Evolutionary conservation across 1,139 yeast genomes (phyloP).

Genomic region (Nakaseomyces kungkrabaensis): DNA sequence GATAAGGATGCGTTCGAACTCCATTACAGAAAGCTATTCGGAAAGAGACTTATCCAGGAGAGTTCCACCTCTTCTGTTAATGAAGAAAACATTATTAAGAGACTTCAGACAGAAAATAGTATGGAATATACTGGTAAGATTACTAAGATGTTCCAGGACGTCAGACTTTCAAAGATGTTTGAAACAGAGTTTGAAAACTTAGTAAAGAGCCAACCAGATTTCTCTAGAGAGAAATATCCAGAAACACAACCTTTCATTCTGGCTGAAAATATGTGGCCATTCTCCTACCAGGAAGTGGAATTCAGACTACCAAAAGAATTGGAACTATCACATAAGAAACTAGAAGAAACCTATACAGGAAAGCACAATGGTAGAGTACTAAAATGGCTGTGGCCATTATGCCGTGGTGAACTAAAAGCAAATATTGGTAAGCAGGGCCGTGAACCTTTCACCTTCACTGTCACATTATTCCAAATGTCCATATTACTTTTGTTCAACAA

Average conservation of each 20-base stretch:
- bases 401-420: conserved; percentile 89
- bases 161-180: conserved; percentile 75
- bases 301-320: conserved; percentile 58
- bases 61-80: conserved; percentile 75
- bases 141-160: conserved; percentile 94
- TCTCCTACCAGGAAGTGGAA: conserved; percentile 35
- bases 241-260: conserved; percentile 70
- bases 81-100: conserved; percentile 78
- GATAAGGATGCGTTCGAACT: conserved; percentile 95
- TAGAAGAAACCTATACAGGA: conserved; percentile 57
- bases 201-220: conserved; percentile 31
- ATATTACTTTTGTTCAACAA: conserved; percentile 68
- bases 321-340: conserved; percentile 51
- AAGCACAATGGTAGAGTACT: conserved; percentile 84
- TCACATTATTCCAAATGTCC: conserved; percentile 79
- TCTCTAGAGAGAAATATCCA: conserved; percentile 35
- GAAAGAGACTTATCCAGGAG: conserved; percentile 79
- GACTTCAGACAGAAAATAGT: conserved; percentile 83
- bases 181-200: conserved; percentile 54
- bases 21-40: conserved; percentile 79
- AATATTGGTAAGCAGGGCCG: conserved; percentile 73
- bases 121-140: conserved; percentile 88
- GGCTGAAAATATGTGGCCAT: conserved; percentile 91
- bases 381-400: conserved; percentile 93
- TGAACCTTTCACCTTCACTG: conserved; percentile 73